Conservation (phyloP, 169 alveolate species). For the Plasmodium vivax region DNA sequence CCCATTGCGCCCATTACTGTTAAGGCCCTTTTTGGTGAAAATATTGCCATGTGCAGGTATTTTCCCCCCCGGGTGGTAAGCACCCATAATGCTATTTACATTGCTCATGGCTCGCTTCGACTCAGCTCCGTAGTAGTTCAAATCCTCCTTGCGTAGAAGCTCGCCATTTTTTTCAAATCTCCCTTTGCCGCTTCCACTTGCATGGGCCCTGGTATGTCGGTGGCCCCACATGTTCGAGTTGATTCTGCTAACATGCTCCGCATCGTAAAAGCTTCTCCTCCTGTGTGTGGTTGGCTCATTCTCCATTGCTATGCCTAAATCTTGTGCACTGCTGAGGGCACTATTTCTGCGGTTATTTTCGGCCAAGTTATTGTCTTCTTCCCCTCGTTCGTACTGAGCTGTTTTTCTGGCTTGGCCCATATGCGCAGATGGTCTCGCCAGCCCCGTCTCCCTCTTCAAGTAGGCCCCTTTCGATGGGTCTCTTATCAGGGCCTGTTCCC, state of each 20-base stretch:
- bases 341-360: constrained; percentile 15
- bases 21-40: constrained; percentile 16
- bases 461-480: constrained; percentile 16
- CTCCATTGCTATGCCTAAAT: background rate
- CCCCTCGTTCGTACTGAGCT: constrained; percentile 18
- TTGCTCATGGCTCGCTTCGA: background rate
- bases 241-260: constrained; percentile 1
- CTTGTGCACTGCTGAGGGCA: constrained; percentile 14
- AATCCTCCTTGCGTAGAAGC: constrained; percentile 19
- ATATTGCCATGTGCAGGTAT: background rate
- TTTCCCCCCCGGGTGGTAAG: background rate
- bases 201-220: background rate
- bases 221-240: background rate
- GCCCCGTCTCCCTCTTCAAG: constrained; percentile 6
- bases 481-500: constrained; percentile 4
- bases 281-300: background rate
- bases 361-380: constrained; percentile 5
- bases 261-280: constrained; percentile 19
- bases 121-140: background rate
- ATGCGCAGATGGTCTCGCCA: background rate
- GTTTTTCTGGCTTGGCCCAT: background rate
- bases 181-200: background rate
- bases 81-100: background rate
- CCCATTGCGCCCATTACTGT: background rate
- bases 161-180: constrained; percentile 19